These are phyloP conservation scores for Flagelloscypha sp. DNA, from an alignment of 768 basidiomycete species.

Conservation along the genomic window DNA sequence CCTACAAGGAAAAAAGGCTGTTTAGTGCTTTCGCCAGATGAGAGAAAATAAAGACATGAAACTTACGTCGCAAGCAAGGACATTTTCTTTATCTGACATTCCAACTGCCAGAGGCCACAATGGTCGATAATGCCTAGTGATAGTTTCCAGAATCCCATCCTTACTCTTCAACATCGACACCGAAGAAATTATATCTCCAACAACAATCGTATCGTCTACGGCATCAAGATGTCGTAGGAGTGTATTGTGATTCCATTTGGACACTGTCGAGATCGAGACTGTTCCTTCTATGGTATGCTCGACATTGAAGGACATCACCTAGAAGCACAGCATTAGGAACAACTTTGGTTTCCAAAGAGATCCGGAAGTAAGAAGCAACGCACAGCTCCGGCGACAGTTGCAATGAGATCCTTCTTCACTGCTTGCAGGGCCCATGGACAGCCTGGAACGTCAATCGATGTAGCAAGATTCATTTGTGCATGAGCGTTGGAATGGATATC, in stretches of 20 bases:
- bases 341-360: too few relatives aligned
- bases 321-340: too few relatives aligned
- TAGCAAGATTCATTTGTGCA: too few relatives aligned
- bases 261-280: too few relatives aligned
- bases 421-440: too few relatives aligned
- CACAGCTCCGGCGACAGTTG: too few relatives aligned
- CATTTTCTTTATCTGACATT: constrained; percentile 39
- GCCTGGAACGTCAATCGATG: too few relatives aligned
- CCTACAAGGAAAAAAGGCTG: constrained; percentile 41
- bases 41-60: constrained; percentile 7
- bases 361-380: too few relatives aligned
- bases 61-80: constrained; percentile 73
- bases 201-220: constrained; percentile 45
- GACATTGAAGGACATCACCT: too few relatives aligned
- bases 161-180: constrained; percentile 55
- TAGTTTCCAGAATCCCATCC: constrained; percentile 38
- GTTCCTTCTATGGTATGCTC: too few relatives aligned
- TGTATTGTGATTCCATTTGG: constrained; percentile 80
- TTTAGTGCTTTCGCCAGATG: not conserved
- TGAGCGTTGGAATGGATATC: too few relatives aligned
- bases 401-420: too few relatives aligned
- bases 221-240: constrained; percentile 59
- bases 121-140: constrained; percentile 70
- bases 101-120: constrained; percentile 68
- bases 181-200: constrained; percentile 79